Conservation (phyloP, 1,139 yeast genomes). For the Tardiomyces depauwii region DNA sequence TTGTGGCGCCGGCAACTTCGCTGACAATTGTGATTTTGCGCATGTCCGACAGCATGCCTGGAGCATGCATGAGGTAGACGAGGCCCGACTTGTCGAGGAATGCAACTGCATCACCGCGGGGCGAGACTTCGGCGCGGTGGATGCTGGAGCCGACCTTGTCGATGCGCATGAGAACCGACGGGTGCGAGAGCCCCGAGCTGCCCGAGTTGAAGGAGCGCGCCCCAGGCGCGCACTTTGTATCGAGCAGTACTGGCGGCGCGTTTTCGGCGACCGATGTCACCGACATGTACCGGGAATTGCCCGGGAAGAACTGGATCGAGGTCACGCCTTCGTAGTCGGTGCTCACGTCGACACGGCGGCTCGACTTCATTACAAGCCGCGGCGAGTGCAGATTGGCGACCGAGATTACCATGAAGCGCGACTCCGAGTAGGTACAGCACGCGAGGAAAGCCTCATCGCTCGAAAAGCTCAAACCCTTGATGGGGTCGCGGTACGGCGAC, state of each 20-base stretch:
- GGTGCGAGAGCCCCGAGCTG: conserved; percentile 35
- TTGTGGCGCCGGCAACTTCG: conserved; percentile 62
- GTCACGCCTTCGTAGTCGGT: conserved; percentile 84
- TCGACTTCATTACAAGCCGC: conserved; percentile 54
- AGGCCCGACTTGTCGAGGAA: conserved; percentile 69
- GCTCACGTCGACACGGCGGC: conserved; percentile 47
- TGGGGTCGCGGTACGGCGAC: conserved; percentile 77
- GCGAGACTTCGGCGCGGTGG: conserved; percentile 65
- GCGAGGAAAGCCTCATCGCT: conserved; percentile 56
- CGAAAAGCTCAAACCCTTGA: conserved; percentile 62
- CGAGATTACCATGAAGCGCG: conserved; percentile 65
- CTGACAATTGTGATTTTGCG: conserved; percentile 59
- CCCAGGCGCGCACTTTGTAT: conserved; percentile 1
- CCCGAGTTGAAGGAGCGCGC: conserved; percentile 9
- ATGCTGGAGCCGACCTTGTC: conserved; percentile 77
- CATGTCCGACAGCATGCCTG: conserved; percentile 37
- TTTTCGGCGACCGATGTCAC: conserved; percentile 50
- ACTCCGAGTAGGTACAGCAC: conserved; percentile 77
- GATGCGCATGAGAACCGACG: conserved; percentile 44
- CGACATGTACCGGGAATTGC: conserved; percentile 39
- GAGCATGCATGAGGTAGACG: conserved; percentile 58
- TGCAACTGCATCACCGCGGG: conserved; percentile 78
- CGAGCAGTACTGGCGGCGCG: conserved; percentile 45
- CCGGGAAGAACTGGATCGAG: conserved; percentile 60
- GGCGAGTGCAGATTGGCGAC: conserved; percentile 58